Conservation (phyloP, 163 green algal genomes). For the Prototheca wickerhamii region DNA sequence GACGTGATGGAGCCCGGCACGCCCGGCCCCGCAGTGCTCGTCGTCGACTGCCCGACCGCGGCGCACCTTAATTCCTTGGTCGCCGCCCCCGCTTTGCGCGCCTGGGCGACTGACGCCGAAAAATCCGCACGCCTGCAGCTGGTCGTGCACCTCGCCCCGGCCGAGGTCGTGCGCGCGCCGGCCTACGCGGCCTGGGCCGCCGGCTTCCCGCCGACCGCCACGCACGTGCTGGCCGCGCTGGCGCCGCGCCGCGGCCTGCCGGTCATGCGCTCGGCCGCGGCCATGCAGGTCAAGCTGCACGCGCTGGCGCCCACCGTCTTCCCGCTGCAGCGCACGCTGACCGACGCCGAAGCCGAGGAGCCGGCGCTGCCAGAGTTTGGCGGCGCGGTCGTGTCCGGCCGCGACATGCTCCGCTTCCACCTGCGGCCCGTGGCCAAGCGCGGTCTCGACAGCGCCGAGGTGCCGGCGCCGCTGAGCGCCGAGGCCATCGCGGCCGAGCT, state of each 20-base stretch:
- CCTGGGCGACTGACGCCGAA: slow-evolving; percentile 9
- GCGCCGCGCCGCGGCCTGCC: slow-evolving; percentile 6
- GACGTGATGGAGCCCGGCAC: slow-evolving; percentile 54
- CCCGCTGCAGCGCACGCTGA: slow-evolving; percentile 26
- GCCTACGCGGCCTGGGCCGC: slow-evolving; percentile 47
- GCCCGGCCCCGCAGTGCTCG: slow-evolving; percentile 51
- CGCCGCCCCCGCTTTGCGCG: slow-evolving; percentile 19
- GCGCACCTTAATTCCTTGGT: slow-evolving; percentile 46
- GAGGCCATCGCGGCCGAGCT: slow-evolving; percentile 10
- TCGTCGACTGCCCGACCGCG: slow-evolving; percentile 72
- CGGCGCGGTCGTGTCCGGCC: slow-evolving; percentile 18
- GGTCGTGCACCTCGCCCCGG: slow-evolving; percentile 64
- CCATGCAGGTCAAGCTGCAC: slow-evolving; percentile 59
- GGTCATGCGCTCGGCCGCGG: slow-evolving; percentile 34
- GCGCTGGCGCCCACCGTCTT: slow-evolving; percentile 52
- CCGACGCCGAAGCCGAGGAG: not conserved
- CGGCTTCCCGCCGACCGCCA: slow-evolving; percentile 27
- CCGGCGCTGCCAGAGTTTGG: slow-evolving; percentile 4
- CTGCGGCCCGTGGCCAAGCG: slow-evolving; percentile 31
- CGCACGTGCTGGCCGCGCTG: slow-evolving; percentile 43
- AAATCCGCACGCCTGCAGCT: slow-evolving; percentile 20
- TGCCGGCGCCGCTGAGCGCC: slow-evolving; percentile 11
- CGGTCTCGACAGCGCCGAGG: slow-evolving; percentile 21
- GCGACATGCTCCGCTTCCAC: slow-evolving; percentile 49
- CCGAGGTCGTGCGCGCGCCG: slow-evolving; percentile 30